Conservation (phyloP, 352 stramenopile species). For the Thalassiosira oceanica region DNA sequence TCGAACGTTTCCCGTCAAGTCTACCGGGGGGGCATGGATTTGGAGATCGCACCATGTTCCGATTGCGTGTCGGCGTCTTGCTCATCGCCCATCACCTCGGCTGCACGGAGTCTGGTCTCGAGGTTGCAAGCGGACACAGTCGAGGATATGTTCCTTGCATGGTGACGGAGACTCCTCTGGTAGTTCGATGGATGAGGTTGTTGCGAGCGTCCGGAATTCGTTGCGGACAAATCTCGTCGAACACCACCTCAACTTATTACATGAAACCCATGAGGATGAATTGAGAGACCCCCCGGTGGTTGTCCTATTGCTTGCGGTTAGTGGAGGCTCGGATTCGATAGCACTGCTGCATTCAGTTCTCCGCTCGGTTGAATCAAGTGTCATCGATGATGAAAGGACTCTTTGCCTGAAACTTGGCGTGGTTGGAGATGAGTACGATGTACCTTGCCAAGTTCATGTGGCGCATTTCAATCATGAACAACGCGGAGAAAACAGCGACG, state of each 20-base stretch:
- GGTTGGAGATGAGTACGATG: constrained; percentile 7
- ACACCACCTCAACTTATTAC: constrained; percentile 23
- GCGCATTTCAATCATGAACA: constrained; percentile 81
- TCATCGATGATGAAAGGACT: too few relatives aligned
- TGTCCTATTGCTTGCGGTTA: constrained; percentile 70
- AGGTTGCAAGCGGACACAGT: background rate
- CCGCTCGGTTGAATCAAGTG: constrained; percentile 15
- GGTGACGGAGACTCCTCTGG: background rate
- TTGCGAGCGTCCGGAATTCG: constrained; percentile 19
- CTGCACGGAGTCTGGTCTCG: too few relatives aligned
- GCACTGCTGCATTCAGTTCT: constrained; percentile 71
- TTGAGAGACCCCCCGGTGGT: constrained; percentile 19
- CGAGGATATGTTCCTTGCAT: background rate
- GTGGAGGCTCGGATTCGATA: constrained; percentile 79
- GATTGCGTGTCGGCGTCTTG: too few relatives aligned
- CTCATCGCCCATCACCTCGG: too few relatives aligned
- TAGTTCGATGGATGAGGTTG: constrained; percentile 1
- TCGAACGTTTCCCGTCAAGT: too few relatives aligned
- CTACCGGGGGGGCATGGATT: too few relatives aligned
- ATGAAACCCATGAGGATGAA: background rate
- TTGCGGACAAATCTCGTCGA: constrained; percentile 33
- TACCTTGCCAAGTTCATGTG: constrained; percentile 61
- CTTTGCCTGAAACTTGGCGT: background rate
- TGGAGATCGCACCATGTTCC: too few relatives aligned
- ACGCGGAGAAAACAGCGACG: constrained; percentile 59